A percentile compares a stretch with the other conserved stretches of the same genome.
These are phyloP conservation scores for Dactylis glomerata DNA, from an alignment of 176 grass and related monocot genomes.

Conservation along the genomic window DNA sequence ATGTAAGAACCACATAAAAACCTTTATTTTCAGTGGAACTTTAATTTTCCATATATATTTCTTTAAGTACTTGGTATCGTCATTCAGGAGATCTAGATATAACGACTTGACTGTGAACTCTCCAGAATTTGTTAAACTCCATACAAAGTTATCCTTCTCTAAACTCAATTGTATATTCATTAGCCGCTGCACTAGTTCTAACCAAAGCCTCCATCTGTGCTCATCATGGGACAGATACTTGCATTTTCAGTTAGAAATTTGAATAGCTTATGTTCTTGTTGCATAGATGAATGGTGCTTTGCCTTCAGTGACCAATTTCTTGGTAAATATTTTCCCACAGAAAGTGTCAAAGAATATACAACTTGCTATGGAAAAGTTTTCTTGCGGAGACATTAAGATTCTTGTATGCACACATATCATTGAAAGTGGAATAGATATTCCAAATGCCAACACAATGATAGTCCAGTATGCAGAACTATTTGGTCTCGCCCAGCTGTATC, in stretches of 20 bases:
- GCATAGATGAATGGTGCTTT: constrained; percentile 6
- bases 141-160: no score
- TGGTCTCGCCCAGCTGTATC: constrained; percentile 91
- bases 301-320: neutral
- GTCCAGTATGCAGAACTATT: constrained; percentile 83
- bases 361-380: constrained; percentile 81
- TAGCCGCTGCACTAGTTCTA: no score
- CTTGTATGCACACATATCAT: constrained; percentile 94
- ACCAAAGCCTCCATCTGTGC: no score
- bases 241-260: neutral
- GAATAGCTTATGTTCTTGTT: constrained; percentile 13
- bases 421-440: constrained; percentile 96
- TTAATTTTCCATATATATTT: no score
- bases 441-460: constrained; percentile 90
- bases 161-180: no score
- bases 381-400: constrained; percentile 66
- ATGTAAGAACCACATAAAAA: no score
- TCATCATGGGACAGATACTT: neutral
- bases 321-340: constrained; percentile 37
- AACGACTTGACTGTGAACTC: no score
- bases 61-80: no score
- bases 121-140: no score
- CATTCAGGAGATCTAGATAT: no score
- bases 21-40: no score
- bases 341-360: constrained; percentile 74